Conservation (phyloP, 148 eudicot species). For the Amaranthus palmeri region DNA sequence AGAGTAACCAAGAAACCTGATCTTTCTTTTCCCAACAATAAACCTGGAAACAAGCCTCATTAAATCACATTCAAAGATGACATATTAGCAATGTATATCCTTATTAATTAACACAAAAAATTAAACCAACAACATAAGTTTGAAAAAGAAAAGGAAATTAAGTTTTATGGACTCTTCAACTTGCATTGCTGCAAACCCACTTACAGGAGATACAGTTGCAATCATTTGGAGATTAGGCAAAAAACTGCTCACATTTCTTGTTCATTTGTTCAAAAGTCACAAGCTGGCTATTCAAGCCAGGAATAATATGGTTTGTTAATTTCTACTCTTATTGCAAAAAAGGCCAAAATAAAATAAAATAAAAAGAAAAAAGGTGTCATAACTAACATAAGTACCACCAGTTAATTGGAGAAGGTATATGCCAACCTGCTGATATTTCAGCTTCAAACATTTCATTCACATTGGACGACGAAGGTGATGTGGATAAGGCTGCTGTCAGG, state of each 20-base stretch:
- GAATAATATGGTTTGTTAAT: too few species aligned
- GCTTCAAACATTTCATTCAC: slow-evolving; percentile 61
- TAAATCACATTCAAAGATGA: slow-evolving; percentile 4
- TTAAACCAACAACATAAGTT: not conserved
- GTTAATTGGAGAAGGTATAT: slow-evolving; percentile 8
- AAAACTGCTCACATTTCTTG: too few species aligned
- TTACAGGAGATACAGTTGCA: not conserved
- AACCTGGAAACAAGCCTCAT: slow-evolving; percentile 17
- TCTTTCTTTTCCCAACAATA: slow-evolving; percentile 28
- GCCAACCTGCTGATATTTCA: slow-evolving; percentile 68
- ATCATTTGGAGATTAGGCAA: not conserved
- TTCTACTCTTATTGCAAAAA: too few species aligned
- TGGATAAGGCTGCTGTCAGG: slow-evolving; percentile 71
- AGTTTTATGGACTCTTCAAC: too few species aligned
- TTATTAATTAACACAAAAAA: not conserved
- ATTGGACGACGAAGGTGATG: slow-evolving; percentile 62
- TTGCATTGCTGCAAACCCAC: not conserved
- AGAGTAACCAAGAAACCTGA: slow-evolving; percentile 58
- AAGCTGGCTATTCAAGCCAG: too few species aligned
- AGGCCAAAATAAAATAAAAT: too few species aligned
- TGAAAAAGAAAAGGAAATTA: too few species aligned
- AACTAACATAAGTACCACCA: not conserved
- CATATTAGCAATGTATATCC: not conserved
- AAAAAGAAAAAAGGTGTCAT: not conserved
- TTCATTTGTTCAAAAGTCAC: too few species aligned